Base-by-base conservation (phyloP, 2,329 filamentous ascomycete species). In the Trichoderma afroharzianum region DNA sequence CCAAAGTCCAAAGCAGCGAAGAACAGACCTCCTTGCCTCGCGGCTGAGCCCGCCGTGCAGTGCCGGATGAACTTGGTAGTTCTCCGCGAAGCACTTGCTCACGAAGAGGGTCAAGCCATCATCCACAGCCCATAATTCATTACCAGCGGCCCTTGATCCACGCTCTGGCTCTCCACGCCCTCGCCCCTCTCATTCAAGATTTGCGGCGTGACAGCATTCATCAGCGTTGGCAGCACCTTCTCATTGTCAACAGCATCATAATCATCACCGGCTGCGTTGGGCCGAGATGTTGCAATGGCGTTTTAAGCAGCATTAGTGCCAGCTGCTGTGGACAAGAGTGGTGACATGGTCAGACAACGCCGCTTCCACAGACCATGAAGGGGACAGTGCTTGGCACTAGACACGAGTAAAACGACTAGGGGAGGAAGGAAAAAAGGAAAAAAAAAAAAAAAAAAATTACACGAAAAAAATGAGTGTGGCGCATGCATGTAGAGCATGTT, bases 191-290 rank as follows among this genome's bases (percentile, higher is more conserved):
- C 55, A 36, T 47, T 21, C 39, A 32, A 24, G 50, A 14, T 12
- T 30, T 59, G 62, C 36, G 36, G 12, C 55, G 28, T 18, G 18
- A 21, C 18, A 24, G 11, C 36, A 57, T 57, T 67, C 55, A 58
- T 39, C 64, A 59, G 39, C 36, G 64, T 57, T 32, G 14, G 53
- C 2, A 67, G 55, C 32, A 26, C 24, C 18, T 43, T 67, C 18
- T 67, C 63, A 67, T 66, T 59, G 28, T 66, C 50, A 67, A 36
- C 47, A 28, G 28, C 64, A 68, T 59, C 53, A 59, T 32, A 68
- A 68, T 68, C 61, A 70, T 70, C 68, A 70, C 55, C 68, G 68
- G 68, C 58, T 58, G 59, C 32, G 68, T 70, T 70, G 68, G 61
- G 68, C 68, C 68, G 68, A 70, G 59, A 57, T 59, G 68, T 63